Base-by-base conservation (phyloP, 768 basidiomycete genomes). In the Calvatia gigantea region DNA sequence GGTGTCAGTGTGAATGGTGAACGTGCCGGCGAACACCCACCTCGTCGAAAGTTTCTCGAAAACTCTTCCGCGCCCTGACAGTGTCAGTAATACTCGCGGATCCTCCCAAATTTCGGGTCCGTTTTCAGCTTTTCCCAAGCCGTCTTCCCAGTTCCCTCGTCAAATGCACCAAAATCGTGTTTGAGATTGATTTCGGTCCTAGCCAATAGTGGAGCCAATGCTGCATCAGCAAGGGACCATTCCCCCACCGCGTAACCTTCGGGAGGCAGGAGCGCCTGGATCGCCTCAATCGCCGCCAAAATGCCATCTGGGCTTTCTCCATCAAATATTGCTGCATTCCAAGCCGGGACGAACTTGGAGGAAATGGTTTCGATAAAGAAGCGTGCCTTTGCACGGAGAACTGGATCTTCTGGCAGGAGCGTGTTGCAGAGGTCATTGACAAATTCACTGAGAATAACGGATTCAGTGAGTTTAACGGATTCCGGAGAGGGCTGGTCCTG, bases 361-460 rank as follows among this genome's bases (percentile, higher is more conserved):
- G 73, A 72, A 32, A 82, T 72, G 5, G 74, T 69, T 56, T 87
- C 82, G 65, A 83, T 76, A 70, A 87, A 85, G 68, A 87, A 81
- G 21, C 86, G 82, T 6, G 74, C 79, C 54, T 77, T 72, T 33
- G 87, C 86, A 35, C 84, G 80, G 6, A 63, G 60, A 33, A 87
- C 74, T 0, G 82, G 82, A 63, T 84, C 80, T 8, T 68, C 64
- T 3, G 86, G 86, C 7, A 84, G 73, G 35, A 86, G 70, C 31
- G 77, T 72, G 1, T 79, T 77, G 65, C 72, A 80, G 51, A 86
- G 68, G 64, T 87, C 86, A 7, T 82, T 82, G 55, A 87, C 65
- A 69, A 88, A 83, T 64, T 89, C 85, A 51, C 86, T 70, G 54
- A 87, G 79, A 35, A 86, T 71, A 44, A 82, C 78, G 3, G 85